Base-by-base conservation (phyloP, 305 asterid genomes). In the Ajuga reptans region DNA sequence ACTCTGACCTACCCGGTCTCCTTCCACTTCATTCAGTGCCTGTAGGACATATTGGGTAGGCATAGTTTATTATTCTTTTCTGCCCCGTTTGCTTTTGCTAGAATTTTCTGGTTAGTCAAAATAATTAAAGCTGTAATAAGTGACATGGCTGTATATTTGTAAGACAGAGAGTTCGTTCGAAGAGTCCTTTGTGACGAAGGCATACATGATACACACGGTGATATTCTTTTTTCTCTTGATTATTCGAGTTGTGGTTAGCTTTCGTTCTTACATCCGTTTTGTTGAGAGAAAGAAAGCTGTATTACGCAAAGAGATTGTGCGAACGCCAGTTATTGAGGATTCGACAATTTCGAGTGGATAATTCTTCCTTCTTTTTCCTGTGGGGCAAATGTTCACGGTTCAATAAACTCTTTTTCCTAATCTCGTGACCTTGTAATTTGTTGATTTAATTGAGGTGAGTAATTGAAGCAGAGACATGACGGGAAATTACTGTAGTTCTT, bases 51-150 rank as follows among this genome's bases (percentile, higher is more conserved):
- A 49, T 18, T 46, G 53, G 53, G 73, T 36, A 5, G 76, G 49
- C 56, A 27, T 39, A 27, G 33, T 69, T 73, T 21, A 36, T 41
- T 58, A 31, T 55, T 54, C 53, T 6, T 21, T 57, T 71, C n/a
- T 29, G 57, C 18, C 55, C 63, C 72, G 49, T 33, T 64, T 51
- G 12, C 56, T 46, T 64, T 68, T 14, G 67, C 64, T 70, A 17
- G 75, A 68, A 72, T 65, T 60, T 71, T 53, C 68, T 41, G 76
- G 42, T 45, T 55, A 74, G 66, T 77, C 57, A 41, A 75, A 81
- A 79, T 71, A 83, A 81, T 78, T 33, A 50, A 60, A 72, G 73
- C 75, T 68, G 75, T 69, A 59, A 66, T 16, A 71, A 5, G 68
- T 24, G 74, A 52, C 39, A 37, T 59, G 34, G 41, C 41, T 57